phyloP scores from a whole-genome alignment of 257 asterid species.

The Jasminum sambac region DNA sequence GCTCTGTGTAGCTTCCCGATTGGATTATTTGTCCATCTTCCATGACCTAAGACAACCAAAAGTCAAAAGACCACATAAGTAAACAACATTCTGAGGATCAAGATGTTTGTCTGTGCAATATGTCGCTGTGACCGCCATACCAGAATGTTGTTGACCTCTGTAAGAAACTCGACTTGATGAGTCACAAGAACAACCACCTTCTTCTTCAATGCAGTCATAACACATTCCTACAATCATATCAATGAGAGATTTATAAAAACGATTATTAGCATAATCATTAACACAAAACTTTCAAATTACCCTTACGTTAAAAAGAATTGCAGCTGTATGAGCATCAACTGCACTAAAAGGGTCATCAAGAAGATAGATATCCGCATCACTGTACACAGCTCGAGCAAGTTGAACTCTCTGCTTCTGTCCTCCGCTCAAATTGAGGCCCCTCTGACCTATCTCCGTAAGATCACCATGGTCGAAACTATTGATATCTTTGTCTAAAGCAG shows the following conservation, averaged over 20 bases:
- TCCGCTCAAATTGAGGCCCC: slow-evolving; percentile 84
- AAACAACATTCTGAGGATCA: not conserved
- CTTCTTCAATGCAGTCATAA: slow-evolving; percentile 60
- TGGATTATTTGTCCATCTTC: slow-evolving; percentile 56
- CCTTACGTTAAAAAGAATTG: slow-evolving; percentile 63
- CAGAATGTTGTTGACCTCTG: slow-evolving; percentile 61
- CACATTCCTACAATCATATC: slow-evolving; percentile 49
- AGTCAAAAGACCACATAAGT: not conserved
- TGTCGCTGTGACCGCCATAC: slow-evolving; percentile 29
- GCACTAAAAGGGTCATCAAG: slow-evolving; percentile 93
- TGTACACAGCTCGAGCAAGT: slow-evolving; percentile 80
- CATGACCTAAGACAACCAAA: slow-evolving; percentile 47
- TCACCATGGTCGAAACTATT: slow-evolving; percentile 64
- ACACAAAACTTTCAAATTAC: slow-evolving; percentile 4
- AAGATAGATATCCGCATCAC: slow-evolving; percentile 67
- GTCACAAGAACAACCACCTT: slow-evolving; percentile 78
- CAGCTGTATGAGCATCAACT: slow-evolving; percentile 85
- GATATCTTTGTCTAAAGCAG: slow-evolving; percentile 70
- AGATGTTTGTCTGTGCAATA: not conserved
- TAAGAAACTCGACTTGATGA: slow-evolving; percentile 81
- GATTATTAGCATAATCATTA: too few relatives aligned
- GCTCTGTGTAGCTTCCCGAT: slow-evolving; percentile 60
- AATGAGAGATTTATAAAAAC: too few relatives aligned
- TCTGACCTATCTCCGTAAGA: slow-evolving; percentile 81
- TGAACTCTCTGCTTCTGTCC: slow-evolving; percentile 89